phyloP scores from a whole-genome alignment of 352 stramenopile genomes.

The Phytophthora vignae region DNA sequence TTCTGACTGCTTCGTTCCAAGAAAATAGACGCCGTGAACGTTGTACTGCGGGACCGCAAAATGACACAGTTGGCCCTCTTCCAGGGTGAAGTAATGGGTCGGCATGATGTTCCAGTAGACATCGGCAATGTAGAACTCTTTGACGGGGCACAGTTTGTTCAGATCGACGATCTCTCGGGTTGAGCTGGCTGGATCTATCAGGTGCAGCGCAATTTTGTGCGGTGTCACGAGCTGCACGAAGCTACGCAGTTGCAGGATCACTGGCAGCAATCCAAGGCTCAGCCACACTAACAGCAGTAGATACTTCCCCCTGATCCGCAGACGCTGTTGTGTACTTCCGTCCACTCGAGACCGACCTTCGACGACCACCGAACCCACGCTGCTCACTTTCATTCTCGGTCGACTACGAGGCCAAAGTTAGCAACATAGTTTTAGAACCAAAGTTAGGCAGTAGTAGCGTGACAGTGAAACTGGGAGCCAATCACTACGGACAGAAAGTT shows the following conservation, averaged over 20 bases:
- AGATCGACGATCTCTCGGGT: conserved; percentile 6
- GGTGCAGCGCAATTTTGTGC: conserved; percentile 24
- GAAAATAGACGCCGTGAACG: not conserved
- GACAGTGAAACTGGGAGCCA: not conserved
- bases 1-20: not conserved
- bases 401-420: not conserved
- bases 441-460: no score
- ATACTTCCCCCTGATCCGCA: conserved; percentile 3
- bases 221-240: conserved; percentile 30
- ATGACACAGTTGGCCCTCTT: conserved; percentile 2
- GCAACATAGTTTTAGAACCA: no score
- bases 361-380: no score
- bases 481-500: not conserved
- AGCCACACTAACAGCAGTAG: conserved; percentile 23
- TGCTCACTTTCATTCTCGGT: no score
- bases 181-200: conserved; percentile 3
- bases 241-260: conserved; percentile 39
- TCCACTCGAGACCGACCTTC: not conserved
- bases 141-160: conserved; percentile 11
- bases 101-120: conserved; percentile 32
- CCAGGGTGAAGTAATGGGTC: conserved; percentile 21
- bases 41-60: not conserved
- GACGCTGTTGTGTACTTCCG: not conserved
- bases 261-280: conserved; percentile 18
- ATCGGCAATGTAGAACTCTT: conserved; percentile 22